Evolutionary conservation across 768 basidiomycete genomes (phyloP), one percentile per base, ranked within the genome.

Genomic region (Boletus rubescentipes): DNA sequence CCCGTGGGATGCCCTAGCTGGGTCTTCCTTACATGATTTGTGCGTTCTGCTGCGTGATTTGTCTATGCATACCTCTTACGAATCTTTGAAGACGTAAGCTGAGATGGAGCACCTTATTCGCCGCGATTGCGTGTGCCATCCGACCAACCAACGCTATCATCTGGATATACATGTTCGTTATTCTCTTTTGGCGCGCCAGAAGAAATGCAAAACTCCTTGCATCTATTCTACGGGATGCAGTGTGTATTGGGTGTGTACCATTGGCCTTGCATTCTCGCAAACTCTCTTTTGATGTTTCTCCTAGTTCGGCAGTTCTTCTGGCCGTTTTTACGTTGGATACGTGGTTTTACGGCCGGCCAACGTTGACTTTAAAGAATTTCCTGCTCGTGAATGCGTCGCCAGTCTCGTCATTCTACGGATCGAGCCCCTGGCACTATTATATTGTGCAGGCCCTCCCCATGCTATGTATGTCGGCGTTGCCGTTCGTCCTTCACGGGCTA

Each of bases 341-440:
- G 26, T 30, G 77, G 5, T 93, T 91, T 73, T 89, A 91, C 62
- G 76, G 79, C 11, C 74, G 69, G 54, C 76, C 78, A 0, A 88
- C 84, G 4, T 75, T 93, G 60, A 93, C 94, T 0, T 81, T 89
- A 2, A 67, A 89, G 37, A 92, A 91, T 61, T 99, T 99, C 71
- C 66, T 96, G 26, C 70, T 78, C 23, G 85, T 87, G 44, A 99
- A 99, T 66, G 69, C 93, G 12, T 87, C 94, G 5, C 77, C 83
- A 3, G 82, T 98, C 32, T 96, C 97, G 0, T 74, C 87, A n/a
- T 97, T 97, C 72, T 99, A 98, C 66, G 97, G 97, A 18, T 73
- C 79, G 3, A 92, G 82, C 61, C 73, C 89, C 6, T 91, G 86
- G 85, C 91, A 97, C 65, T 98, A 91, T 67, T 98, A 99, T 65